A percentile compares a stretch with the other conserved stretches of the same genome.
These are phyloP conservation scores for Penicillium longicatenatum DNA, from an alignment of 495 filamentous ascomycete genomes.

Conservation along the genomic window DNA sequence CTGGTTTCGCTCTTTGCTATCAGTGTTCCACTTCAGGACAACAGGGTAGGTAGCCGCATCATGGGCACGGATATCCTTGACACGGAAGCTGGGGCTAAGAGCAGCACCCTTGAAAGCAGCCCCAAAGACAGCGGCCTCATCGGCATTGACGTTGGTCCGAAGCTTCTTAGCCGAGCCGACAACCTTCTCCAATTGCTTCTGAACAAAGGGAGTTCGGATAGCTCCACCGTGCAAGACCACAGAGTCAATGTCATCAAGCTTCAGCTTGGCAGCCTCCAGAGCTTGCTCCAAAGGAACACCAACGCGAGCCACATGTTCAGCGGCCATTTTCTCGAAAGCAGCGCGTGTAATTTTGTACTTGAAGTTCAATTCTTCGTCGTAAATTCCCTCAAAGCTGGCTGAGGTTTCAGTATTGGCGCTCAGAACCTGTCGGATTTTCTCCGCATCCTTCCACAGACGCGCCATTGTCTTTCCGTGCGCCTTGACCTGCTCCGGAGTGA, in stretches of 20 bases:
- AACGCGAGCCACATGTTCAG: conserved; percentile 67
- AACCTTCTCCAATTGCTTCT: conserved; percentile 79
- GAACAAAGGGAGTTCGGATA: conserved; percentile 90
- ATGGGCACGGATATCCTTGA: conserved; percentile 87
- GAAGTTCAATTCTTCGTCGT: conserved; percentile 86
- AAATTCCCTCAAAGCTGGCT: conserved; percentile 82
- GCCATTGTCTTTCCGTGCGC: conserved; percentile 81
- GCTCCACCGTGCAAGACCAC: conserved; percentile 92
- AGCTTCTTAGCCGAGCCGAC: conserved; percentile 75
- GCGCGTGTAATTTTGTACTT: conserved; percentile 83
- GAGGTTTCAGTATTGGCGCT: conserved; percentile 87
- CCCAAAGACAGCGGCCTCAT: conserved; percentile 96
- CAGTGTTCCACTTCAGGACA: conserved; percentile 65
- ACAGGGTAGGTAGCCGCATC: conserved; percentile 75
- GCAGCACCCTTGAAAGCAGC: conserved; percentile 93
- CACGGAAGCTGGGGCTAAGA: conserved; percentile 89
- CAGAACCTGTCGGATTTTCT: conserved; percentile 83
- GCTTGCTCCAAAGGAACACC: conserved; percentile 70
- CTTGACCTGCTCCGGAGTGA: conserved; percentile 60
- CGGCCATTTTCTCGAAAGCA: conserved; percentile 81
- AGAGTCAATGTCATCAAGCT: conserved; percentile 78
- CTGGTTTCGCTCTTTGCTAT: conserved; percentile 66
- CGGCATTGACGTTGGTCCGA: conserved; percentile 91
- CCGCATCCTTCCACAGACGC: conserved; percentile 89
- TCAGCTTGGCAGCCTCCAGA: conserved; percentile 69